Conservation (phyloP, 2,329 filamentous ascomycete species). For the Cryoendolithus antarcticus region DNA sequence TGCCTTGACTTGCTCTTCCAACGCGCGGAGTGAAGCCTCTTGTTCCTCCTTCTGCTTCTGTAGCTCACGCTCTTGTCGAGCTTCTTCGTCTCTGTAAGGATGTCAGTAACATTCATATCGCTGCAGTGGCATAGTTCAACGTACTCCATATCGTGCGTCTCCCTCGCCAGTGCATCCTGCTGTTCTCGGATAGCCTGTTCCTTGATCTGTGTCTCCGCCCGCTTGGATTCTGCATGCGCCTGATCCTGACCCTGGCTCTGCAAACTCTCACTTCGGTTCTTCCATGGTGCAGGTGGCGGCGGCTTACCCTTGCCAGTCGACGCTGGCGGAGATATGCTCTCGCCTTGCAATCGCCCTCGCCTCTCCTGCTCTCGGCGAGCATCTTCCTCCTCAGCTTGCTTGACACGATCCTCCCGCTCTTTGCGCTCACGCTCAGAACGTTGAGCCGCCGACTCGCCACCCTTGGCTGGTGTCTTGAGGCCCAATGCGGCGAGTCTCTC, state of each 20-base stretch:
- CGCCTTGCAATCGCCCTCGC: constrained; percentile 69
- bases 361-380: constrained; percentile 76
- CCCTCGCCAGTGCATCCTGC: constrained; percentile 61
- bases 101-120: constrained; percentile 15
- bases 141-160: constrained; percentile 71
- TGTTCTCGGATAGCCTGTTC: constrained; percentile 52
- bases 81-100: constrained; percentile 53
- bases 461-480: constrained; percentile 68
- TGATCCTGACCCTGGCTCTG: constrained; percentile 43
- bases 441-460: constrained; percentile 67
- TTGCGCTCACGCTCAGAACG: constrained; percentile 76
- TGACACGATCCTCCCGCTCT: constrained; percentile 76
- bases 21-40: constrained; percentile 68
- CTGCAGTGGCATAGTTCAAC: constrained; percentile 28
- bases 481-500: constrained; percentile 88
- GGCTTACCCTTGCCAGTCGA: constrained; percentile 30
- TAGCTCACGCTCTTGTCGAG: constrained; percentile 66
- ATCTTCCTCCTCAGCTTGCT: constrained; percentile 89
- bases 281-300: constrained; percentile 62
- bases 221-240: constrained; percentile 45
- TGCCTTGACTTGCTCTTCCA: constrained; percentile 87
- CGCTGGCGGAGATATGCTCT: constrained; percentile 52
- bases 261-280: constrained; percentile 45
- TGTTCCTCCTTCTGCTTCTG: constrained; percentile 68
- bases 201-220: constrained; percentile 42